phyloP scores from a whole-genome alignment of 2,329 filamentous ascomycete genomes.

The Fusarium annulatum region DNA sequence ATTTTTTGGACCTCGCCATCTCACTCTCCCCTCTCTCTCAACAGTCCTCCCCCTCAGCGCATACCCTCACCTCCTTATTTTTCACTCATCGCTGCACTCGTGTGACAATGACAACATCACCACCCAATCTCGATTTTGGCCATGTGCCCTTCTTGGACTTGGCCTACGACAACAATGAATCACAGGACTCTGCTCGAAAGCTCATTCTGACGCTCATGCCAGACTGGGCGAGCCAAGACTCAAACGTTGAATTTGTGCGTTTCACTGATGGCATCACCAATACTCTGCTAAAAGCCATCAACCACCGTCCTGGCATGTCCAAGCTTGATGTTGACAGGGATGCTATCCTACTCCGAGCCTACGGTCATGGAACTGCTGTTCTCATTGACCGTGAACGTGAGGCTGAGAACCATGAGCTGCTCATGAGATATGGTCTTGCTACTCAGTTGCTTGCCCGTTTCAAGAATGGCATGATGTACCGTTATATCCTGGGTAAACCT shows the following conservation, averaged over 20 bases:
- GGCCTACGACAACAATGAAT: constrained; percentile 80
- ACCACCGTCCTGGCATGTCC: constrained; percentile 73
- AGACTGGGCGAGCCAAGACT: constrained; percentile 80
- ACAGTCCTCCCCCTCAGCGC: not conserved
- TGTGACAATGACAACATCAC: constrained; percentile 50
- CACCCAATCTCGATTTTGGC: constrained; percentile 50
- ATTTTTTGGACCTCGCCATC: constrained; percentile 15
- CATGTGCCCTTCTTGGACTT: constrained; percentile 75
- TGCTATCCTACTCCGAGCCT: constrained; percentile 89
- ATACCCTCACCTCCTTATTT: constrained; percentile 17
- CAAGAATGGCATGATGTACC: constrained; percentile 95
- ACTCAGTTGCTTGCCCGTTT: constrained; percentile 91
- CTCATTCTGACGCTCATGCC: constrained; percentile 84
- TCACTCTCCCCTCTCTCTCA: constrained; percentile 18
- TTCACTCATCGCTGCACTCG: constrained; percentile 21
- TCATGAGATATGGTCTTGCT: constrained; percentile 85
- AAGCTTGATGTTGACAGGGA: constrained; percentile 81
- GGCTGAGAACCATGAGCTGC: constrained; percentile 82
- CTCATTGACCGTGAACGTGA: constrained; percentile 95
- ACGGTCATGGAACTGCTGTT: constrained; percentile 92
- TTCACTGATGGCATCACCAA: constrained; percentile 99
- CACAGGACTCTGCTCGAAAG: constrained; percentile 80
- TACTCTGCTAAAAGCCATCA: constrained; percentile 84
- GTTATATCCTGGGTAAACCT: constrained; percentile 84
- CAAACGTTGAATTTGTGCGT: constrained; percentile 83